Base-by-base conservation (phyloP, 306 rosid species). In the Crotalaria pallida region DNA sequence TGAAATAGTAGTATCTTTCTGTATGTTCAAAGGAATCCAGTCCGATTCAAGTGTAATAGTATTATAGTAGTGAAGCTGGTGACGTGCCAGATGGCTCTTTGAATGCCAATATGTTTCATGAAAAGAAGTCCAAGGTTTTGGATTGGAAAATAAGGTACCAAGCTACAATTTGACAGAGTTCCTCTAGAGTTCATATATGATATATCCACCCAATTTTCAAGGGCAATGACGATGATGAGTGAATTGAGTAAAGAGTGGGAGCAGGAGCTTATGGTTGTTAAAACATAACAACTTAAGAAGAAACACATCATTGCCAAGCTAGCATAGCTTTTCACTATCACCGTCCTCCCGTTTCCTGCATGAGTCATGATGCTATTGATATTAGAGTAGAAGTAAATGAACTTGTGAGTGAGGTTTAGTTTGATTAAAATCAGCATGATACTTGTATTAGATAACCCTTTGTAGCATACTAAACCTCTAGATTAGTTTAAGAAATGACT, bases 181-280 rank as follows among this genome's bases (percentile, higher is more conserved):
- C 84, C 89, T 94, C 17, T 95, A 84, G 56, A 83, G 31, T 80
- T 91, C 95, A 7, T 91, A 91, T n/a, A n/a, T n/a, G n/a, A n/a
- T n/a, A n/a, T 51, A 73, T 91, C 71, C 96, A 87, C 67, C 99
- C 97, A 1, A 86, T 95, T 76, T 95, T 91, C 81, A 87, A 77
- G 60, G 87, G 63, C 11, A 89, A 60, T 13, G 96, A 87, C 15
- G 99, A 89, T 12, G 17, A 66, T 3, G 18, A 80, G 57, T 33
- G 92, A 87, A 4, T 69, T 76, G 13, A 26, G 70, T 4, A 87
- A 75, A 53, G 83, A 83, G 8, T 17, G 18, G 57, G 80, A 62
- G 59, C 72, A 77, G 53, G 92, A 87, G 71, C 92, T 92, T 5
- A 66, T 29, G 5, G 65, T 86, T 1, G 88, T 95, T 65, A 87